These are phyloP conservation scores for Ceratocystis harringtonii DNA, from an alignment of 2,329 filamentous ascomycete species.

Conservation along the genomic window DNA sequence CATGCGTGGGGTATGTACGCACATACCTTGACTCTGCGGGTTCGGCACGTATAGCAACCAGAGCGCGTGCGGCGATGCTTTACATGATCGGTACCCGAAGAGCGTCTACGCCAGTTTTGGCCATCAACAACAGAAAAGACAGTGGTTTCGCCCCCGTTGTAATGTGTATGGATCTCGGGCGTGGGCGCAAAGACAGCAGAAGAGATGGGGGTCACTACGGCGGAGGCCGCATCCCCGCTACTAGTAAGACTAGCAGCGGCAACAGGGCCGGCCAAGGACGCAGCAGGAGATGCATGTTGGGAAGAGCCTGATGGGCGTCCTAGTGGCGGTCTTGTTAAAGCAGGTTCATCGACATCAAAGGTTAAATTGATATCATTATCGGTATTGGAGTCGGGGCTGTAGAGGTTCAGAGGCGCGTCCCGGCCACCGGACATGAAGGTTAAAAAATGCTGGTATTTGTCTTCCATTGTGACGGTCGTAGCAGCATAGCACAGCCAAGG, in stretches of 20 bases:
- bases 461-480: constrained; percentile 32
- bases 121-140: constrained; percentile 18
- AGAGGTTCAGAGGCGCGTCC: not conserved
- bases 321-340: not conserved
- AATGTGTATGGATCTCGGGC: constrained; percentile 20
- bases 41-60: constrained; percentile 83
- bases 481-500: not conserved
- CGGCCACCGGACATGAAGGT: constrained; percentile 35
- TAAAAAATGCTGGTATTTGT: constrained; percentile 42
- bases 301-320: not conserved
- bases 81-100: constrained; percentile 48
- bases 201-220: constrained; percentile 24
- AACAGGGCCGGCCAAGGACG: not conserved
- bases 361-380: not conserved
- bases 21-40: constrained; percentile 64
- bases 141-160: not conserved
- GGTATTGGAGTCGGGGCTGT: not conserved
- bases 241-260: constrained; percentile 22
- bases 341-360: not conserved
- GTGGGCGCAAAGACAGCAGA: constrained; percentile 36
- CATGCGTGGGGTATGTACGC: not conserved
- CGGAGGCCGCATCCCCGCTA: constrained; percentile 4
- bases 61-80: constrained; percentile 90
- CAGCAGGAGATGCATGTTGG: not conserved
- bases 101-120: constrained; percentile 33